These are phyloP conservation scores for Hemileccinum rubropunctum DNA, from an alignment of 768 basidiomycete genomes.

Conservation along the genomic window DNA sequence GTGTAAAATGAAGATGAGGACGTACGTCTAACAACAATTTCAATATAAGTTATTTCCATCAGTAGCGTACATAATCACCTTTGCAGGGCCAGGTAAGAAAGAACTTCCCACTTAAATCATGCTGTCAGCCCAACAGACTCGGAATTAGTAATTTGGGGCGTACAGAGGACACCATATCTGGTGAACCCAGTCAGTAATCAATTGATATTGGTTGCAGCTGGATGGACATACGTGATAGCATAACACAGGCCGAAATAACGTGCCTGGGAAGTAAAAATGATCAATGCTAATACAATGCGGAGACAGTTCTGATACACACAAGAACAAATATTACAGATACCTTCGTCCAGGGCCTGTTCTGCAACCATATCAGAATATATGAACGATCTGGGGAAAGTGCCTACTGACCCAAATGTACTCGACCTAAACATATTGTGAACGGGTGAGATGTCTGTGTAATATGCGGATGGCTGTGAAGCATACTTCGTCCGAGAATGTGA, in stretches of 20 bases:
- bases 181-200: background rate
- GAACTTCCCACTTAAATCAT: no score
- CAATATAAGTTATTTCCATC: no score
- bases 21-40: no score
- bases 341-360: conserved; percentile 2
- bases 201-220: background rate
- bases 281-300: no score
- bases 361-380: background rate
- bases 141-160: no score
- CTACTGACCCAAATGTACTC: conserved; percentile 7
- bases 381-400: background rate
- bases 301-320: no score
- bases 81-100: no score
- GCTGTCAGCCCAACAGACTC: no score
- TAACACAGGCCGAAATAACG: conserved; percentile 4
- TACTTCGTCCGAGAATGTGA: conserved; percentile 1
- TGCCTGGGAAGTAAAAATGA: background rate
- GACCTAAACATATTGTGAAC: background rate
- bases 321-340: conserved; percentile 1
- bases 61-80: no score
- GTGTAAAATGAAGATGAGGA: no score
- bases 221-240: background rate
- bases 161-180: no score
- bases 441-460: no score
- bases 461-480: background rate